Conservation (phyloP, 192 early-diverging fungal species). For the Thamnidium elegans region DNA sequence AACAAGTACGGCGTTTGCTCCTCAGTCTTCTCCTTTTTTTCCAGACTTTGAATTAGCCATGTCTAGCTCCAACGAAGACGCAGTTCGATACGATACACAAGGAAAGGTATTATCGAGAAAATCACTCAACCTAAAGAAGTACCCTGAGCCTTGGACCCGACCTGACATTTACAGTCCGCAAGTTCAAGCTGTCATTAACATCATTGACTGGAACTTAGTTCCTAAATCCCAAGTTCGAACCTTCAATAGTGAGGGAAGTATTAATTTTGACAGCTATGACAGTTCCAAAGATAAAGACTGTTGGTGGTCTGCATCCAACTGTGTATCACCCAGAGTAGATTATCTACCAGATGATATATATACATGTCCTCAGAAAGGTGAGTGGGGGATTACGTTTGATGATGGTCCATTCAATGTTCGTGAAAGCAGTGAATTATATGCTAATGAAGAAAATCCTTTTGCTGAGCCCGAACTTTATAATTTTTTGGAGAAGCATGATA, state of each 20-base stretch:
- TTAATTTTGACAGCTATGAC: slow-evolving; percentile 12
- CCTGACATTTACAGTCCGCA: slow-evolving; percentile 33
- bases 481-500: slow-evolving; percentile 6
- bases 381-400: slow-evolving; percentile 26
- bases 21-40: no score
- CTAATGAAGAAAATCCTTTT: slow-evolving; percentile 1
- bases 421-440: neutral
- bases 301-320: slow-evolving; percentile 24
- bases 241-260: slow-evolving; percentile 25
- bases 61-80: no score
- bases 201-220: slow-evolving; percentile 25
- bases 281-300: slow-evolving; percentile 3
- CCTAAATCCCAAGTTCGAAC: slow-evolving; percentile 23
- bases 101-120: no score
- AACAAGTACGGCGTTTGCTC: no score
- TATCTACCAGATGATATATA: slow-evolving; percentile 26
- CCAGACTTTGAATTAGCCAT: no score
- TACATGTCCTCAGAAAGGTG: slow-evolving; percentile 2
- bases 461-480: slow-evolving; percentile 24
- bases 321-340: slow-evolving; percentile 17
- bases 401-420: slow-evolving; percentile 25
- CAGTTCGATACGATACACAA: no score
- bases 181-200: slow-evolving; percentile 9
- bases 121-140: slow-evolving; percentile 24
- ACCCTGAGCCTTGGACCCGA: slow-evolving; percentile 22